Conservation (phyloP, 2,329 filamentous ascomycete species). For the Calonectria pseudoreteaudii region DNA sequence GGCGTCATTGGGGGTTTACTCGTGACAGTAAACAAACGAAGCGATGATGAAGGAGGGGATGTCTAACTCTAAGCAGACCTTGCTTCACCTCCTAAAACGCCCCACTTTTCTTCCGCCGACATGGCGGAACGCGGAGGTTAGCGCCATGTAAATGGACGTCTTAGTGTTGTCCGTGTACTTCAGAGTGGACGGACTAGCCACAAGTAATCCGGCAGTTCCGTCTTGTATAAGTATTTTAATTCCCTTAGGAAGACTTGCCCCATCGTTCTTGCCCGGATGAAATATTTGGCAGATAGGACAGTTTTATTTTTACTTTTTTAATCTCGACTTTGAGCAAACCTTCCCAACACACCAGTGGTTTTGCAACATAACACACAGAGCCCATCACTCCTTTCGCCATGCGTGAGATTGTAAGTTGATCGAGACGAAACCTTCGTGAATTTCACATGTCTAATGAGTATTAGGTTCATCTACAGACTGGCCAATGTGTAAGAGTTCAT, state of each 20-base stretch:
- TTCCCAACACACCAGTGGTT: not conserved
- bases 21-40: not conserved
- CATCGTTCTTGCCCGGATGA: too few relatives aligned
- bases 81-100: not conserved
- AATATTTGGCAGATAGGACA: too few relatives aligned
- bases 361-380: not conserved
- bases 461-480: constrained; percentile 99
- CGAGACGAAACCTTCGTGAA: not conserved
- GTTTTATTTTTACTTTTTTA: not conserved
- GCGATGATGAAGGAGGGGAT: not conserved
- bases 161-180: not conserved
- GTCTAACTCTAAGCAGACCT: not conserved
- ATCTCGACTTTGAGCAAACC: too few relatives aligned
- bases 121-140: not conserved
- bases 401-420: constrained; percentile 71
- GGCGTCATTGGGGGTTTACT: not conserved
- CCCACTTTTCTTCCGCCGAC: not conserved
- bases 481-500: constrained; percentile 84
- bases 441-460: not conserved
- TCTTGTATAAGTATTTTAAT: not conserved
- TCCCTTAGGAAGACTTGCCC: not conserved
- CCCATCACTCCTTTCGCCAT: not conserved
- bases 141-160: not conserved
- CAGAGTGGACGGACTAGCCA: not conserved
- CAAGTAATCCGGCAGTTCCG: not conserved